phyloP scores from a whole-genome alignment of 2,329 filamentous ascomycete species.

The Teratosphaeria gauchensis region DNA sequence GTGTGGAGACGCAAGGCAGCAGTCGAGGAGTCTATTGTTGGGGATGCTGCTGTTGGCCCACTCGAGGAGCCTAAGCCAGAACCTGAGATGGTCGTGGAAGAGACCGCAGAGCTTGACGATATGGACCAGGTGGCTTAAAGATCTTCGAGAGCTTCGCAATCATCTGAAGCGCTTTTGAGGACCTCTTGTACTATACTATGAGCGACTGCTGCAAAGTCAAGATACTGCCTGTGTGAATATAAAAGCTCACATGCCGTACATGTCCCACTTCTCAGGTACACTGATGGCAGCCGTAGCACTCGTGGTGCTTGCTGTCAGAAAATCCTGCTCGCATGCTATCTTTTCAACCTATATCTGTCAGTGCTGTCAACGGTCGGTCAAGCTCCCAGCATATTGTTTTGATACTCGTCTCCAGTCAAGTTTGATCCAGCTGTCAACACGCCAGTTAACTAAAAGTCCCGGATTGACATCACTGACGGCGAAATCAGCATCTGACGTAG shows the following conservation, averaged over 20 bases:
- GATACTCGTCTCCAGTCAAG: no score
- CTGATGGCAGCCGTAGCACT: neutral
- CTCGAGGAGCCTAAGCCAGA: conserved; percentile 25
- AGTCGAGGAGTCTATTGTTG: conserved; percentile 69
- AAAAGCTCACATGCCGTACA: neutral
- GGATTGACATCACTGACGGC: no score
- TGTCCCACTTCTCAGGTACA: neutral
- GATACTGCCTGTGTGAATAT: neutral
- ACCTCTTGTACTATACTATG: neutral
- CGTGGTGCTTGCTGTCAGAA: neutral
- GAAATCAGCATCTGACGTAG: no score
- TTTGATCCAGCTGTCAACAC: no score
- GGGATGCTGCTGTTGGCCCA: conserved; percentile 44
- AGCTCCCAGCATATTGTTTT: no score
- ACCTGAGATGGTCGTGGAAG: conserved; percentile 7
- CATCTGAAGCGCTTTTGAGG: neutral
- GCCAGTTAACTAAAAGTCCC: no score
- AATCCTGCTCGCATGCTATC: no score
- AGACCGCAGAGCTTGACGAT: conserved; percentile 17
- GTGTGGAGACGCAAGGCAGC: conserved; percentile 74
- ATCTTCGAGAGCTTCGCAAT: neutral
- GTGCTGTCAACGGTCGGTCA: no score
- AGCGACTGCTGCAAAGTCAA: neutral
- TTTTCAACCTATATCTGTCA: no score
- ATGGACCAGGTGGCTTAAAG: conserved; percentile 19